A percentile compares a stretch with the other conserved stretches of the same genome.
These are phyloP conservation scores for Populus davidiana DNA, from an alignment of 345 rosid genomes.

Conservation along the genomic window DNA sequence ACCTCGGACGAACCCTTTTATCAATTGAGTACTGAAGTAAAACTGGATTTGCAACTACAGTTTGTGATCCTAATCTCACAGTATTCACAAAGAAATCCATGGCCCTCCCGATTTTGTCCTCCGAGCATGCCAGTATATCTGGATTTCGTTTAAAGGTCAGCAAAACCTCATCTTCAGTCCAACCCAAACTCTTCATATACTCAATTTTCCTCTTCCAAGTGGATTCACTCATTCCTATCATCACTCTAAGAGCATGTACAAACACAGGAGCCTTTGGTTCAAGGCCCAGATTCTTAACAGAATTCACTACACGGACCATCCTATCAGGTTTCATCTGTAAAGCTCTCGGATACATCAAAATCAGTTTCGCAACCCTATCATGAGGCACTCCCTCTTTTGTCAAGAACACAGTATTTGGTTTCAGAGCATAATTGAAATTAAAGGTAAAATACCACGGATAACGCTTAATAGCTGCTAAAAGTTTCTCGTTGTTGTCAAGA, in stretches of 20 bases:
- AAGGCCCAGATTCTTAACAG: slow-evolving; percentile 20
- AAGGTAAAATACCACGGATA: slow-evolving; percentile 5
- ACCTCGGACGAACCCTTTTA: slow-evolving; percentile 21
- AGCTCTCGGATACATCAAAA: slow-evolving; percentile 5
- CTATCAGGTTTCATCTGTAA: not conserved
- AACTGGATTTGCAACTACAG: slow-evolving; percentile 9
- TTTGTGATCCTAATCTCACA: not conserved
- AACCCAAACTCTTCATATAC: slow-evolving; percentile 28
- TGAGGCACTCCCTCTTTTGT: slow-evolving; percentile 15
- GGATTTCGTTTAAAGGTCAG: slow-evolving; percentile 13
- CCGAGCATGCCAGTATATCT: slow-evolving; percentile 1
- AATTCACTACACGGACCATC: slow-evolving; percentile 1
- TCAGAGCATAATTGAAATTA: slow-evolving; percentile 4
- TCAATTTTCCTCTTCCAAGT: slow-evolving; percentile 25
- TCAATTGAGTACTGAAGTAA: slow-evolving; percentile 14
- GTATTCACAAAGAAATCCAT: slow-evolving; percentile 22
- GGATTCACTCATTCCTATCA: slow-evolving; percentile 2
- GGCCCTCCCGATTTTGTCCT: slow-evolving; percentile 11
- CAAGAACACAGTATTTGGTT: slow-evolving; percentile 18
- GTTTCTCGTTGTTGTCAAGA: slow-evolving; percentile 11
- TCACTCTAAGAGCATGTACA: slow-evolving; percentile 15
- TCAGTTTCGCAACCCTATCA: not conserved
- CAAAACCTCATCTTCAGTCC: slow-evolving; percentile 25
- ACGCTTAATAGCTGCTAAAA: slow-evolving; percentile 16
- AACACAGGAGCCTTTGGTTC: slow-evolving; percentile 17